Evolutionary conservation across 768 basidiomycete genomes (phyloP).

Genomic region (Omphalotus guepiniiformis): DNA sequence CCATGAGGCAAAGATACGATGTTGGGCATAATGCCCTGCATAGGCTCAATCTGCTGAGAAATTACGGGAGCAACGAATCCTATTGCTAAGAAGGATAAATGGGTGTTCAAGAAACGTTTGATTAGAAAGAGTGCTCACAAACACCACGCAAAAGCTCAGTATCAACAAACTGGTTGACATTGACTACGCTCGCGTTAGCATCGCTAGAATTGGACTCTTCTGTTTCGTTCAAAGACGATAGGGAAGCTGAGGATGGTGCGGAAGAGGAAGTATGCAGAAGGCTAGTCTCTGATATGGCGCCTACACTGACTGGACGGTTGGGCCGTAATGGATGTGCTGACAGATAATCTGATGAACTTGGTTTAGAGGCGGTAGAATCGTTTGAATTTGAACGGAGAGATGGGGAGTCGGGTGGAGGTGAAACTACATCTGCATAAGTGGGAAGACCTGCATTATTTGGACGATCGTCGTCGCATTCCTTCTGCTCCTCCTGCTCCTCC

Average conservation of each 20-base stretch:
- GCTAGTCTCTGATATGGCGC: not conserved
- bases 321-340: not conserved
- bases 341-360: slow-evolving; percentile 5
- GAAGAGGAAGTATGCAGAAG: slow-evolving; percentile 3
- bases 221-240: not conserved
- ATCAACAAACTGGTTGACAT: slow-evolving; percentile 52
- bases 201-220: slow-evolving; percentile 7
- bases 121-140: slow-evolving; percentile 45
- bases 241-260: not conserved
- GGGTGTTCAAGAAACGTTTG: not conserved
- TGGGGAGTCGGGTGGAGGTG: not conserved
- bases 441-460: slow-evolving; percentile 7
- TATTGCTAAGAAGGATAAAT: slow-evolving; percentile 43
- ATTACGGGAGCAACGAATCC: slow-evolving; percentile 62
- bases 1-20: slow-evolving; percentile 73
- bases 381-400: not conserved
- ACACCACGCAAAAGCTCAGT: slow-evolving; percentile 53
- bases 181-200: slow-evolving; percentile 19
- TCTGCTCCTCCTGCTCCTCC: slow-evolving; percentile 29
- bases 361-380: not conserved
- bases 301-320: too few species aligned
- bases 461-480: not conserved
- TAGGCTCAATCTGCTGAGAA: slow-evolving; percentile 38
- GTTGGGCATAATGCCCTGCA: slow-evolving; percentile 59
- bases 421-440: slow-evolving; percentile 4